Conservation (phyloP, 2,329 filamentous ascomycete species). For the Pseudogymnoascus destructans region DNA sequence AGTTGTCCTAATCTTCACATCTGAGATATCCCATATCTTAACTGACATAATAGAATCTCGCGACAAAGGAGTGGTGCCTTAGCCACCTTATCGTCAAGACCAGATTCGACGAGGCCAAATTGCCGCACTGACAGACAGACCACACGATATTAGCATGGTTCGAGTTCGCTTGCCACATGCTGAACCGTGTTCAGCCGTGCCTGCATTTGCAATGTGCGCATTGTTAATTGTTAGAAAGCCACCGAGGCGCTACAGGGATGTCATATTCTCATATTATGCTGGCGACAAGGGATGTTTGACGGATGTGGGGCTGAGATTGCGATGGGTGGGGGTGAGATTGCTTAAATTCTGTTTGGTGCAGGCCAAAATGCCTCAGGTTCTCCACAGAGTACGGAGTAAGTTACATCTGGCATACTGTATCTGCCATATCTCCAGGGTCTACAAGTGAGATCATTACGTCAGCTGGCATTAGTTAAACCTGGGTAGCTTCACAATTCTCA, state of each 20-base stretch:
- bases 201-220: neutral
- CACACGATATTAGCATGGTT: neutral
- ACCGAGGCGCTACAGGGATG: neutral
- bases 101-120: conserved; percentile 23
- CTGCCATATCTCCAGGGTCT: too few species aligned
- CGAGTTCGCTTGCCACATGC: neutral
- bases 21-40: conserved; percentile 10
- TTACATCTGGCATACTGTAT: too few species aligned
- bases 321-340: neutral
- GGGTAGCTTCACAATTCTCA: too few species aligned
- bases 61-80: neutral
- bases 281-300: neutral
- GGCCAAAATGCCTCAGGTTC: neutral
- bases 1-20: too few species aligned
- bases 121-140: conserved; percentile 4
- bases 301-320: neutral
- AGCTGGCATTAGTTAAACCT: too few species aligned
- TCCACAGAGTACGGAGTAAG: too few species aligned
- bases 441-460: too few species aligned
- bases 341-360: neutral
- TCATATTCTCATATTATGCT: neutral
- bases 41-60: neutral
- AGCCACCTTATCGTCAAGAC: conserved; percentile 17
- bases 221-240: neutral
- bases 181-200: neutral